Conservation (phyloP, 176 grass and related monocot species). For the Avena eriantha region DNA sequence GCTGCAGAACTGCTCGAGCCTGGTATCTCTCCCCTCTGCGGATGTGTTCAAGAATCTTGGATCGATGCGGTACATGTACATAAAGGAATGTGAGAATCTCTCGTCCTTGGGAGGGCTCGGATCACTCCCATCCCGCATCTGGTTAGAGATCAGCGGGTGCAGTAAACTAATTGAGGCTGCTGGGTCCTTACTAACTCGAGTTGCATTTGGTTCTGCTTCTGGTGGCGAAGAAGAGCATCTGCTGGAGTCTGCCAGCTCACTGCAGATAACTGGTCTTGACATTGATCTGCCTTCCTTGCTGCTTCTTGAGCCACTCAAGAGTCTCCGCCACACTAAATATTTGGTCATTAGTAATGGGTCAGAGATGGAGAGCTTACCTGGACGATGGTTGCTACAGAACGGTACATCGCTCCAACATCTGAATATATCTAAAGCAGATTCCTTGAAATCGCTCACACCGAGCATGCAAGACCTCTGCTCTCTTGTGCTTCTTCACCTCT, state of each 20-base stretch:
- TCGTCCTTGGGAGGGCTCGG: too few relatives aligned
- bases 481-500: neutral
- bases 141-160: too few relatives aligned
- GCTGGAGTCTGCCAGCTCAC: neutral
- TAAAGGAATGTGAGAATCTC: too few relatives aligned
- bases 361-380: neutral
- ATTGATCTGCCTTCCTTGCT: neutral
- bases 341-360: accelerated
- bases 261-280: accelerated
- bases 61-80: too few relatives aligned
- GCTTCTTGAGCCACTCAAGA: conserved; percentile 1
- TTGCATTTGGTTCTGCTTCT: neutral
- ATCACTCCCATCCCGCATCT: too few relatives aligned
- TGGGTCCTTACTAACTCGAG: too few relatives aligned
- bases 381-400: conserved; percentile 1
- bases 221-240: neutral
- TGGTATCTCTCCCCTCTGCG: too few relatives aligned
- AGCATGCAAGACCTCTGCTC: conserved; percentile 8
- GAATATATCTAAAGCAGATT: accelerated
- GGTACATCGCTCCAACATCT: neutral
- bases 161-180: too few relatives aligned
- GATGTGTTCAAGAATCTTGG: too few relatives aligned
- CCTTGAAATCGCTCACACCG: neutral
- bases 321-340: accelerated
- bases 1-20: too few relatives aligned